Evolutionary conservation across 306 rosid genomes (phyloP), one percentile per base, ranked within the genome.

Genomic region (Trifolium subterraneum): DNA sequence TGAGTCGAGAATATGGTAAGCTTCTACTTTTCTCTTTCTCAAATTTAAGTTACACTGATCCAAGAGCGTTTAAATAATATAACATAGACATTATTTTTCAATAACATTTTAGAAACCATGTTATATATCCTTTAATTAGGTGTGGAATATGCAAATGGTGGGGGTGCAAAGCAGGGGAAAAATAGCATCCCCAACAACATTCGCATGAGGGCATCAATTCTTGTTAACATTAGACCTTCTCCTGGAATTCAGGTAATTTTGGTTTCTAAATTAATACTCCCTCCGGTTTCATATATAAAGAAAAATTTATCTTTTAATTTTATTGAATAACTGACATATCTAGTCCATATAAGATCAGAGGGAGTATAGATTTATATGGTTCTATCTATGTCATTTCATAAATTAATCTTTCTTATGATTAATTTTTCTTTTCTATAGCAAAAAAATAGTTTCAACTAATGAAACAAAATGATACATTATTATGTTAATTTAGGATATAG

Each of bases 191-290:
- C 77, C 0, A 85, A 78, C 72, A 78, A 60, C 2, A 67, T 86
- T 54, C 86, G 88, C 4, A 76, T 91, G 0, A 79, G 89, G 58
- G 86, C 92, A 66, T 61, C 84, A 4, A 8, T 89, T 80, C 78
- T 85, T 25, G 82, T 87, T 35, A 88, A 91, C 47, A 10, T 84
- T 48, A 83, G 92, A 60, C 89, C 88, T 7, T 33, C 78, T 41
- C 56, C 72, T 18, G 92, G 94, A 74, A 81, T 91, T 23, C 89
- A 91, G 89, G 97, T 91, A 44, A 60, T 14, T 52, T 18, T 60
- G 36, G 13, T 55, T 55, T 22, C 29, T 55, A 55, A 51, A 41
- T 0, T 31, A 31, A 31, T 31, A 9, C 25, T n/a, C n/a, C n/a
- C n/a, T n/a, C n/a, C n/a, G n/a, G n/a, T n/a, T n/a, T n/a, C n/a